phyloP scores from a whole-genome alignment of 2,329 filamentous ascomycete species.

The Emergomyces orientalis region DNA sequence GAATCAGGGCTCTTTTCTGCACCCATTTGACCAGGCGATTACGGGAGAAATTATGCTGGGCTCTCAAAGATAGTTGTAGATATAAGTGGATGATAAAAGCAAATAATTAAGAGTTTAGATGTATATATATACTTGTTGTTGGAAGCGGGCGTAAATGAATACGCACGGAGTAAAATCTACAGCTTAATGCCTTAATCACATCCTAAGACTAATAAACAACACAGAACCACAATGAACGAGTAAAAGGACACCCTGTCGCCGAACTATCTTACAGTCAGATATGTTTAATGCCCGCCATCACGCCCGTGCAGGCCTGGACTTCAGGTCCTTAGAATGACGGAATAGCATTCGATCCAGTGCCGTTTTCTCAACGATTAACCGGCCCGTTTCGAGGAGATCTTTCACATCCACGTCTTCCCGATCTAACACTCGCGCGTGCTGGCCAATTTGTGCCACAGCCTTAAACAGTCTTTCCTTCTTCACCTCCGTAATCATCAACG shows the following conservation, averaged over 20 bases:
- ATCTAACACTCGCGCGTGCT: constrained; percentile 60
- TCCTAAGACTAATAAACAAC: background rate
- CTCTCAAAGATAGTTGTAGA: background rate
- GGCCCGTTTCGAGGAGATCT: constrained; percentile 75
- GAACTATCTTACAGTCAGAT: constrained; percentile 13
- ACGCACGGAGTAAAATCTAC: background rate
- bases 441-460: constrained; percentile 54
- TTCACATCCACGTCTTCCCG: constrained; percentile 87
- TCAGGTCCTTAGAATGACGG: constrained; percentile 47
- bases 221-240: background rate
- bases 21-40: background rate
- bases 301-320: constrained; percentile 26
- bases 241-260: constrained; percentile 3
- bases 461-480: constrained; percentile 54
- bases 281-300: constrained; percentile 18
- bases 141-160: background rate
- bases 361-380: constrained; percentile 74
- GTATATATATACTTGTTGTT: background rate
- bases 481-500: constrained; percentile 61
- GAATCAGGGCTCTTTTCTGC: background rate
- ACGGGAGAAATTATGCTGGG: background rate
- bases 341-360: constrained; percentile 68
- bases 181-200: background rate
- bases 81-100: background rate
- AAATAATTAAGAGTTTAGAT: background rate